Evolutionary conservation across 805 yeast genomes (phyloP), one percentile per base, ranked within the genome.

Genomic region (Spathaspora arborariae): DNA sequence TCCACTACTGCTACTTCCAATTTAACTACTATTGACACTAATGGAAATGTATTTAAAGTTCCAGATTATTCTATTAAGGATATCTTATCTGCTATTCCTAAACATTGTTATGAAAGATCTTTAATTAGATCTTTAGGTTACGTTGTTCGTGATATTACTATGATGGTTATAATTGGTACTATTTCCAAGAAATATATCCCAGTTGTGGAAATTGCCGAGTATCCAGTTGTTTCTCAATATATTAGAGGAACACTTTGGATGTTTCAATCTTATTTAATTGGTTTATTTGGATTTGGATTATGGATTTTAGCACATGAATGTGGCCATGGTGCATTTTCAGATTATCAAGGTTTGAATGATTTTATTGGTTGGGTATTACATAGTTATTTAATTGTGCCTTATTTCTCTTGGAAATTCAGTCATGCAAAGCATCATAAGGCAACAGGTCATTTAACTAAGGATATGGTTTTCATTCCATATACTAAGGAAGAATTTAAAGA

Each of bases 251-350:
- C 68, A 5, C 76, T 79, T 41, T 87, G 94, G 92, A 54, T 73
- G 41, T 65, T 62, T 15, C 82, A 85, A 60, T 65, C 81, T 15
- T 59, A 75, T 45, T 60, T 69, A 40, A 78, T 80, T 52, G 78
- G 82, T 45, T 64, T 78, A 48, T 72, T 78, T 52, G 80, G 81
- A 5, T 74, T 78, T 47, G 85, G 85, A 39, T 60, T 79, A 44
- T 80, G 84, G 85, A 77, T 80, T 51, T 62, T 80, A 59, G 83
- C 82, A 41, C 84, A 79, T 59, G 84, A 79, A 63, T 80, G 85
- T 68, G 84, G 85, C 37, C 85, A 80, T 59, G 76, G 75, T 44
- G 84, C 84, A 16, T 80, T 80, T 58, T 74, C 80, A 34, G 82
- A 80, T 54, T 77, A 77, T 56, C 70, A 67, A 48, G 60, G 60